Percentiles rank a stretch among this genome's conserved stretches.
Conservation (phyloP, 495 filamentous ascomycete species). For the Annulohypoxylon stygium region DNA sequence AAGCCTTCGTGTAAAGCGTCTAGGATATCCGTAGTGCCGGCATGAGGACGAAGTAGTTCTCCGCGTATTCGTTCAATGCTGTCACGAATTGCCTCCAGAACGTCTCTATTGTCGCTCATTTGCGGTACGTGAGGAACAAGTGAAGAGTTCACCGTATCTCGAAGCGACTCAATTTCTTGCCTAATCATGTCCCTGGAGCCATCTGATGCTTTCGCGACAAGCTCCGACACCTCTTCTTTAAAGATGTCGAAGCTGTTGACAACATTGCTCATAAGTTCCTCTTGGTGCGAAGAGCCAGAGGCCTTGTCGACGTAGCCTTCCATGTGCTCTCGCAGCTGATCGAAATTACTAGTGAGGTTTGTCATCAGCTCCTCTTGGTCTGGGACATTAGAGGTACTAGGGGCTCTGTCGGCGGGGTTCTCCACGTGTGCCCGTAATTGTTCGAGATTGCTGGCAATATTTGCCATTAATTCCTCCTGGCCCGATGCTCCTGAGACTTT, state of each 20-base stretch:
- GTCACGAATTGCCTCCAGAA: conserved; percentile 77
- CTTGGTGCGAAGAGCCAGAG: conserved; percentile 74
- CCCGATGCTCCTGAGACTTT: conserved; percentile 73
- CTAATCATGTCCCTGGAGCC: conserved; percentile 75
- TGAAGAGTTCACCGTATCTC: conserved; percentile 76
- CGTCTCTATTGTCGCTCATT: conserved; percentile 64
- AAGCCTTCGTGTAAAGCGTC: conserved; percentile 88
- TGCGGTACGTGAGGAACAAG: conserved; percentile 70
- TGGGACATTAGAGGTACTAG: conserved; percentile 72
- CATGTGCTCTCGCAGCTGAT: conserved; percentile 68
- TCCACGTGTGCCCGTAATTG: conserved; percentile 72
- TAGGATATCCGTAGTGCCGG: conserved; percentile 78
- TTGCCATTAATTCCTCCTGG: conserved; percentile 78
- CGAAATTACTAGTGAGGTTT: conserved; percentile 75
- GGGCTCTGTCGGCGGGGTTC: conserved; percentile 74
- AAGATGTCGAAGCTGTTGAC: conserved; percentile 78
- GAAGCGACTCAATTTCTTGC: conserved; percentile 81
- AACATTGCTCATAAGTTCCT: conserved; percentile 82
- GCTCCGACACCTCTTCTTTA: conserved; percentile 74
- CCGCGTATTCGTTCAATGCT: conserved; percentile 75
- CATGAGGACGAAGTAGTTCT: conserved; percentile 68
- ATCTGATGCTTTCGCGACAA: conserved; percentile 59
- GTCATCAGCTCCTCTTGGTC: conserved; percentile 82
- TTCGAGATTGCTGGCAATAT: conserved; percentile 60
- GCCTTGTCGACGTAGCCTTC: conserved; percentile 81